Conservation (phyloP, 1,284 basidiomycete species). For the Cutaneotrichosporon daszewskae region DNA sequence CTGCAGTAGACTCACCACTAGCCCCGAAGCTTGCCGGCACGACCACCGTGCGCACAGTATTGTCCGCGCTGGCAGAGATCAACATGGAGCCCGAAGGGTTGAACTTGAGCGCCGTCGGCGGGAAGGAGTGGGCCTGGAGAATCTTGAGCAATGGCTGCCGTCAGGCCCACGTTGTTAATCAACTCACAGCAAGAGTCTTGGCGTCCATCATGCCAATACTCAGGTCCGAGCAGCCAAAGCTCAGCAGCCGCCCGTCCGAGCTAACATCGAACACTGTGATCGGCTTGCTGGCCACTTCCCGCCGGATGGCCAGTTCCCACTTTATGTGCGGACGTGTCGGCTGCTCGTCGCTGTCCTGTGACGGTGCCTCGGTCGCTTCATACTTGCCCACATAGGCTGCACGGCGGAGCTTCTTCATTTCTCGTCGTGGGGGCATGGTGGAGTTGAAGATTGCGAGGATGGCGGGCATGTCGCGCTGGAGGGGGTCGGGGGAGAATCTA, state of each 20-base stretch:
- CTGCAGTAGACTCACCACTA: constrained; percentile 31
- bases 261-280: constrained; percentile 82
- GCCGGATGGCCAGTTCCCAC: constrained; percentile 46
- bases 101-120: constrained; percentile 82
- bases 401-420: constrained; percentile 27
- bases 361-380: constrained; percentile 46
- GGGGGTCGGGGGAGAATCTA: background rate
- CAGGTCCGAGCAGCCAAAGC: constrained; percentile 82
- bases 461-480: background rate
- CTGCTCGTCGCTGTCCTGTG: constrained; percentile 51
- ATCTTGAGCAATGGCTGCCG: constrained; percentile 76
- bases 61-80: constrained; percentile 89
- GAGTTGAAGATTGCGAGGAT: constrained; percentile 64
- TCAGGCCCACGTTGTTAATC: constrained; percentile 54
- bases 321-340: constrained; percentile 8
- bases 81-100: constrained; percentile 74
- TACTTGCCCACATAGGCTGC: constrained; percentile 41
- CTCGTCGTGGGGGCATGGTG: constrained; percentile 19
- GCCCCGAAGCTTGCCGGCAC: constrained; percentile 55
- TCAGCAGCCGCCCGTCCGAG: constrained; percentile 77
- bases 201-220: constrained; percentile 81
- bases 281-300: constrained; percentile 63
- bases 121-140: constrained; percentile 90
- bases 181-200: constrained; percentile 65
- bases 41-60: constrained; percentile 72